A percentile compares a stretch with the other conserved stretches of the same genome.
These are phyloP conservation scores for Pseudofabraea citricarpa DNA, from an alignment of 2,329 filamentous ascomycete species.

Conservation along the genomic window DNA sequence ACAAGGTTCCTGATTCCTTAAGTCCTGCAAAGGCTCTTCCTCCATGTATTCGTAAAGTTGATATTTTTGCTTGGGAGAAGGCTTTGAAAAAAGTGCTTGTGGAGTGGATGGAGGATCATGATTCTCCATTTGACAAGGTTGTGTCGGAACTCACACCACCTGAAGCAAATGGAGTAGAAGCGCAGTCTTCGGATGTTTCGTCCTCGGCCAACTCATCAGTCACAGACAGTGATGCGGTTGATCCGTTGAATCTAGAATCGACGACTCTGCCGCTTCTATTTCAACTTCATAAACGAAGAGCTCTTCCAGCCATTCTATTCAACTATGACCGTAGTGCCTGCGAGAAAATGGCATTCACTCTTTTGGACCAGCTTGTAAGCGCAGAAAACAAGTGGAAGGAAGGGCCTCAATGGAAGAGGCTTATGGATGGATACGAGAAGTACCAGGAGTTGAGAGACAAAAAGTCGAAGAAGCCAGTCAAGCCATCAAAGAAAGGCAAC, in stretches of 20 bases:
- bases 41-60: slow-evolving; percentile 53
- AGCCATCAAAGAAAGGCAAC: slow-evolving; percentile 36
- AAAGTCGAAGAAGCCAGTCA: slow-evolving; percentile 37
- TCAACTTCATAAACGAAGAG: slow-evolving; percentile 57
- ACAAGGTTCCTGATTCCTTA: slow-evolving; percentile 44
- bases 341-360: slow-evolving; percentile 48
- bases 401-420: slow-evolving; percentile 54
- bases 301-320: slow-evolving; percentile 71
- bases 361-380: slow-evolving; percentile 48
- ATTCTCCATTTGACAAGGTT: slow-evolving; percentile 37
- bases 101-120: slow-evolving; percentile 52
- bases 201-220: slow-evolving; percentile 11
- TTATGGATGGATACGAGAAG: slow-evolving; percentile 52
- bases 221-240: slow-evolving; percentile 12
- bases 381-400: slow-evolving; percentile 55
- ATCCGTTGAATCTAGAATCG: slow-evolving; percentile 29
- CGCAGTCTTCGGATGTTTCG: not conserved
- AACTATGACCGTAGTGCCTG: slow-evolving; percentile 67
- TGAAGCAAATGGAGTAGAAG: slow-evolving; percentile 1
- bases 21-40: slow-evolving; percentile 45
- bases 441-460: slow-evolving; percentile 45
- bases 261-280: slow-evolving; percentile 54
- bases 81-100: slow-evolving; percentile 53
- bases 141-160: slow-evolving; percentile 39
- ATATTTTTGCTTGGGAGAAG: slow-evolving; percentile 63